Conservation (phyloP, 805 yeast genomes). For the Clavispora phyllophila region DNA sequence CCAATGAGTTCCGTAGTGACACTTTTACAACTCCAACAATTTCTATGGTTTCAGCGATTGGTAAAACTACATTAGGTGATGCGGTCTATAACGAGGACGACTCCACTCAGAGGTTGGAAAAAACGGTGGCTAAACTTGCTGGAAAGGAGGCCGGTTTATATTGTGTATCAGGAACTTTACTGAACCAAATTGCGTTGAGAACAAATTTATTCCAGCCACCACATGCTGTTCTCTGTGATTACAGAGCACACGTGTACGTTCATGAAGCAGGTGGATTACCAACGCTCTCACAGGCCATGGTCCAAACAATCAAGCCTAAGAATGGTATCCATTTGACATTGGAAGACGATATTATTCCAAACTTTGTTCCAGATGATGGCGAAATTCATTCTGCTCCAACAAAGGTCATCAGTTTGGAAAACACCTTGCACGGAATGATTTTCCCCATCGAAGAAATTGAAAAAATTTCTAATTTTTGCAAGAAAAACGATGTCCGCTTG, state of each 20-base stretch:
- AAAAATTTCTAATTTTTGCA: conserved; percentile 31
- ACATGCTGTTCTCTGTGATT: conserved; percentile 34
- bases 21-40: conserved; percentile 20
- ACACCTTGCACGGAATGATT: conserved; percentile 40
- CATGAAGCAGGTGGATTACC: conserved; percentile 43
- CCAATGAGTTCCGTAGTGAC: conserved; percentile 16
- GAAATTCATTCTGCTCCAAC: conserved; percentile 43
- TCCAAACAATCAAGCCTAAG: conserved; percentile 31
- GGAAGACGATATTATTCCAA: conserved; percentile 33
- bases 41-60: conserved; percentile 13
- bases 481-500: conserved; percentile 27
- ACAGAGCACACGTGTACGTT: conserved; percentile 31
- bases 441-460: conserved; percentile 36
- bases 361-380: conserved; percentile 38
- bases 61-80: conserved; percentile 34
- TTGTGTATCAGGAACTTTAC: conserved; percentile 40
- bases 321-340: conserved; percentile 33
- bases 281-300: conserved; percentile 39
- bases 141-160: conserved; percentile 38
- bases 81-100: conserved; percentile 40
- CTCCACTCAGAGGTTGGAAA: conserved; percentile 29
- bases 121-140: conserved; percentile 28
- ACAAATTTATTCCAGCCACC: conserved; percentile 40
- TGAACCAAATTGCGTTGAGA: conserved; percentile 37
- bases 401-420: conserved; percentile 39